Conservation (phyloP, 257 asterid species). For the Solanum piurae region DNA sequence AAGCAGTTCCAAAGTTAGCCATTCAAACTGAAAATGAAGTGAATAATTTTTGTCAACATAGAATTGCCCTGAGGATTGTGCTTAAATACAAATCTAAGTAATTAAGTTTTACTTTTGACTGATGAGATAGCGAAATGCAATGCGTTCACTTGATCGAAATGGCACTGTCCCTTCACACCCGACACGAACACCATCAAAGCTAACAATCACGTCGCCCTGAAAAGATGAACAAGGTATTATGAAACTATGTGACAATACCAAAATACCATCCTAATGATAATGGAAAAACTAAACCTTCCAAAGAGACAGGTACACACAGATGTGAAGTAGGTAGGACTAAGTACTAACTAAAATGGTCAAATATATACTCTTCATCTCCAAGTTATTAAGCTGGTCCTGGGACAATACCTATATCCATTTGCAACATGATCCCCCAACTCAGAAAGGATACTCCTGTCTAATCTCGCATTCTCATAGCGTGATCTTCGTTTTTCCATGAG, state of each 20-base stretch:
- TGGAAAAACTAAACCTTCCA: not conserved
- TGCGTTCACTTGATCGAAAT: conserved; percentile 83
- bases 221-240: conserved; percentile 1
- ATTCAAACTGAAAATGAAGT: conserved; percentile 1
- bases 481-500: not conserved
- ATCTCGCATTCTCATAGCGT: not conserved
- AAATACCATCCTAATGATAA: not conserved
- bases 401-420: not conserved
- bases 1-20: not conserved
- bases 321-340: not conserved
- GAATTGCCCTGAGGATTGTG: not conserved
- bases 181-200: conserved; percentile 79
- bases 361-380: not conserved
- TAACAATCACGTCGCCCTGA: conserved; percentile 91
- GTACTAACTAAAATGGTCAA: not conserved
- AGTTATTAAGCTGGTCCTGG: not conserved
- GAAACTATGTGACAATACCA: not conserved
- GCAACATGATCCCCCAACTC: not conserved
- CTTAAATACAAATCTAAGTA: not conserved
- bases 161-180: conserved; percentile 98
- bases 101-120: conserved; percentile 55
- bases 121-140: conserved; percentile 91
- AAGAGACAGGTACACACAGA: not conserved
- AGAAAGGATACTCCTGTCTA: not conserved
- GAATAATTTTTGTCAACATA: not conserved